phyloP scores from a whole-genome alignment of 2,329 filamentous ascomycete genomes.

The Cylindrodendrum hubeiense region DNA sequence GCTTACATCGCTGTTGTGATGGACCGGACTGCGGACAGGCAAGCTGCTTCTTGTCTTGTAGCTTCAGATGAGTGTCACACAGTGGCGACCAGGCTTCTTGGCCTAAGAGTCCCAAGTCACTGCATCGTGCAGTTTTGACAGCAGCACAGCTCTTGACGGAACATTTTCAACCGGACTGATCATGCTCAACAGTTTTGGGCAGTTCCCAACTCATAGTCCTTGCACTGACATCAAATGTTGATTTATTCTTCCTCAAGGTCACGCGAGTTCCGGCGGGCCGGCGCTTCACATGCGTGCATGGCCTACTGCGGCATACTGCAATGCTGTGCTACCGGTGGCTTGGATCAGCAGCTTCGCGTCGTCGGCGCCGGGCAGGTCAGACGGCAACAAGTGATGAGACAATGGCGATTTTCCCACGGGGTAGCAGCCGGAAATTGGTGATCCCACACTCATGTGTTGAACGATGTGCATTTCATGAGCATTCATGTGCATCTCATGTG shows the following conservation, averaged over 20 bases:
- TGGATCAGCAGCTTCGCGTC: slow-evolving; percentile 25
- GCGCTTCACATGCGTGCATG: slow-evolving; percentile 1
- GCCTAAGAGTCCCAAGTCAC: no score
- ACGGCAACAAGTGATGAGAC: background rate
- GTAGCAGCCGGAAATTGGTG: background rate
- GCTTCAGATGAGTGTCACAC: background rate
- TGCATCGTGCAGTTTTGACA: background rate
- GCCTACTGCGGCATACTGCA: slow-evolving; percentile 1
- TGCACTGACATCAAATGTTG: background rate
- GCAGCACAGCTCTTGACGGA: background rate
- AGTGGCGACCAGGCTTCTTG: no score
- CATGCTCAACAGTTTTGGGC: background rate
- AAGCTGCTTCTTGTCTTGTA: background rate
- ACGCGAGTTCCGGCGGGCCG: background rate
- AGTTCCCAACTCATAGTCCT: background rate
- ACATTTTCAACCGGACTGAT: background rate
- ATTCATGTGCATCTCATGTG: no score
- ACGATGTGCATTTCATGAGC: background rate
- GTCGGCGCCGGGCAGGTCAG: slow-evolving; percentile 10
- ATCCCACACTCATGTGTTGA: background rate
- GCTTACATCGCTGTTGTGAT: background rate
- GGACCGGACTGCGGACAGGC: background rate
- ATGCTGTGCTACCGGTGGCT: slow-evolving; percentile 11
- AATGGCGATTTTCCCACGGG: slow-evolving; percentile 4
- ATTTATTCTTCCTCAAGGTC: background rate